Conservation (phyloP, 2,329 filamentous ascomycete genomes). For the Colletotrichum australisinense region DNA sequence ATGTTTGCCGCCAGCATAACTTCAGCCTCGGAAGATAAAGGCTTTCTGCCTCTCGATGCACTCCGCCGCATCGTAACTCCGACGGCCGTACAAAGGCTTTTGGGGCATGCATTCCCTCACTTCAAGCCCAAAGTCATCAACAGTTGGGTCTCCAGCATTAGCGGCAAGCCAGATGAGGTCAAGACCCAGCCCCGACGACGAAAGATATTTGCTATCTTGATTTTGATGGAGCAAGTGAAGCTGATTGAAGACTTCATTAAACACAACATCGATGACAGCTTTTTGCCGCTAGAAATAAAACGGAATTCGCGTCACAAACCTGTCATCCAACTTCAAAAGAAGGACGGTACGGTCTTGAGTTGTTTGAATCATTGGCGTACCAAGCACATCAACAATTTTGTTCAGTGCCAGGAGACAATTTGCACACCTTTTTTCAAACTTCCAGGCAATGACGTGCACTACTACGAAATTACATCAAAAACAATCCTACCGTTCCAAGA, state of each 20-base stretch:
- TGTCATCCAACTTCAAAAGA: not conserved
- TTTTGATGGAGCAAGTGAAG: constrained; percentile 42
- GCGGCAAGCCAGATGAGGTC: not conserved
- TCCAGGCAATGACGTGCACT: not conserved
- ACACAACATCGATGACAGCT: not conserved
- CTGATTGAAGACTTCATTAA: constrained; percentile 36
- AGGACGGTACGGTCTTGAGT: not conserved
- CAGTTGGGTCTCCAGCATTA: not conserved
- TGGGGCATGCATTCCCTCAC: not conserved
- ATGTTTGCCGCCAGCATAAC: not conserved
- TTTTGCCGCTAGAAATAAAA: not conserved
- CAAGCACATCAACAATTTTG: not conserved
- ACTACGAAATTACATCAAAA: not conserved
- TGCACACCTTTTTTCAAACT: not conserved
- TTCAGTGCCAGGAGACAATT: not conserved
- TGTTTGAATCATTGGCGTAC: not conserved
- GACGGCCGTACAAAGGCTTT: not conserved
- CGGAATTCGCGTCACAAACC: not conserved
- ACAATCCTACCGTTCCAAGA: not conserved
- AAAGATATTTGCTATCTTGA: constrained; percentile 25
- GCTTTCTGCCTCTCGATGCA: not conserved
- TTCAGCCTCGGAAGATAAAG: not conserved
- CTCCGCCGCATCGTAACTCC: not conserved
- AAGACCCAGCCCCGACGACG: not conserved
- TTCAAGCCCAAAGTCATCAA: not conserved